These are phyloP conservation scores for Tinospora cordifolia DNA, from an alignment of 164 flowering plant species.

Conservation along the genomic window DNA sequence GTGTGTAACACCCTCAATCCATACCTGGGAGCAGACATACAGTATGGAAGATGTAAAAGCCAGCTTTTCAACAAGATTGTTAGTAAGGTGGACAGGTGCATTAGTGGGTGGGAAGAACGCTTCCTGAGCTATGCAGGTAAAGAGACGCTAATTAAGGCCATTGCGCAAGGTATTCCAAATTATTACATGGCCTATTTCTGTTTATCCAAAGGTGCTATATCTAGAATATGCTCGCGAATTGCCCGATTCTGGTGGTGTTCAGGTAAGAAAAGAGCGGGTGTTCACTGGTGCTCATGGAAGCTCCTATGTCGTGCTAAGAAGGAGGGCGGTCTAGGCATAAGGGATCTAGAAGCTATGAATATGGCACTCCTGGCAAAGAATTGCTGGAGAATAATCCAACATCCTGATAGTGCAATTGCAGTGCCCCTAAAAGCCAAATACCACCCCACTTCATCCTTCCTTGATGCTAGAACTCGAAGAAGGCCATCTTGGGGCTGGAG, in stretches of 20 bases:
- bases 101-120: too few relatives aligned
- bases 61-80: neutral
- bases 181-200: neutral
- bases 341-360: too few relatives aligned
- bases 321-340: neutral
- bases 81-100: neutral
- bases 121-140: neutral
- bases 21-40: too few relatives aligned
- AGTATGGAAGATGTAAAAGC: too few relatives aligned
- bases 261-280: neutral
- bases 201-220: neutral
- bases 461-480: too few relatives aligned
- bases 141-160: neutral
- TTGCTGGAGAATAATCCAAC: too few relatives aligned
- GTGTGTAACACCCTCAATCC: too few relatives aligned
- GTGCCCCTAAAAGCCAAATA: too few relatives aligned
- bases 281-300: neutral
- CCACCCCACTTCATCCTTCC: too few relatives aligned
- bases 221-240: neutral
- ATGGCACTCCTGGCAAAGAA: too few relatives aligned
- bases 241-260: neutral
- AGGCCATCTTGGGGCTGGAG: too few relatives aligned
- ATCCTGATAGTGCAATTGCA: too few relatives aligned
- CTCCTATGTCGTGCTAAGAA: neutral
- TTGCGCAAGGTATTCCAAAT: neutral